phyloP scores from a whole-genome alignment of 306 rosid genomes.

The Casuarina equisetifolia region DNA sequence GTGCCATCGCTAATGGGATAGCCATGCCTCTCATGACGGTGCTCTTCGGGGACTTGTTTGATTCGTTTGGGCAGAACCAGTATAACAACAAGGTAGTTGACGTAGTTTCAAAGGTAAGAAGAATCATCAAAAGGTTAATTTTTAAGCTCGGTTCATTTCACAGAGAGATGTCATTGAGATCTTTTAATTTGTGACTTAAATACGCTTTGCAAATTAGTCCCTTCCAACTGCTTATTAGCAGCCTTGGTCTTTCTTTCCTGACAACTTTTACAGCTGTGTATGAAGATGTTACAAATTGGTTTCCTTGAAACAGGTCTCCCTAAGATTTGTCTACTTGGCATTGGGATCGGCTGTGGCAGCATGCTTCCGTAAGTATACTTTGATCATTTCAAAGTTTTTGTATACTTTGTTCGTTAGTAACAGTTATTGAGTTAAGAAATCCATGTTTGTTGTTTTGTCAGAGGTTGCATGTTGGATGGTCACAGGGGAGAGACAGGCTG shows the following conservation, averaged over 20 bases:
- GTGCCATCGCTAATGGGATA: conserved; percentile 41
- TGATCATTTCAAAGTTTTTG: neutral
- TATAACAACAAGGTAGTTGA: neutral
- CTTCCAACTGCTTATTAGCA: neutral
- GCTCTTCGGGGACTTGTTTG: conserved; percentile 29
- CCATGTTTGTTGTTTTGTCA: neutral
- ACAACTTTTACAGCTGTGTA: neutral
- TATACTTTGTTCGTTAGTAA: no score
- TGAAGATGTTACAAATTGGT: neutral
- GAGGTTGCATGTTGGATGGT: conserved; percentile 37
- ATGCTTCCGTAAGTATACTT: conserved; percentile 29
- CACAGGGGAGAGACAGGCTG: conserved; percentile 36
- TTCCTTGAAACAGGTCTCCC: conserved; percentile 31
- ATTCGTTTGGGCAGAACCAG: conserved; percentile 33
- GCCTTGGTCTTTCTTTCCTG: neutral
- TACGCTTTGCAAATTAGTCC: no score
- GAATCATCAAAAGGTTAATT: no score
- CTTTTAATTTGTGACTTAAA: no score
- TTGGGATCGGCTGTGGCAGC: conserved; percentile 33
- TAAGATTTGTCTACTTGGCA: conserved; percentile 44
- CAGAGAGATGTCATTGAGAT: no score
- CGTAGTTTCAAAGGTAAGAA: conserved; percentile 39
- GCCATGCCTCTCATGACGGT: conserved; percentile 38
- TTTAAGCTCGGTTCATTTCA: no score
- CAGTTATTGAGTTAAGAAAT: neutral